These are phyloP conservation scores for Megacollybia marginata DNA, from an alignment of 768 basidiomycete species.

Conservation along the genomic window DNA sequence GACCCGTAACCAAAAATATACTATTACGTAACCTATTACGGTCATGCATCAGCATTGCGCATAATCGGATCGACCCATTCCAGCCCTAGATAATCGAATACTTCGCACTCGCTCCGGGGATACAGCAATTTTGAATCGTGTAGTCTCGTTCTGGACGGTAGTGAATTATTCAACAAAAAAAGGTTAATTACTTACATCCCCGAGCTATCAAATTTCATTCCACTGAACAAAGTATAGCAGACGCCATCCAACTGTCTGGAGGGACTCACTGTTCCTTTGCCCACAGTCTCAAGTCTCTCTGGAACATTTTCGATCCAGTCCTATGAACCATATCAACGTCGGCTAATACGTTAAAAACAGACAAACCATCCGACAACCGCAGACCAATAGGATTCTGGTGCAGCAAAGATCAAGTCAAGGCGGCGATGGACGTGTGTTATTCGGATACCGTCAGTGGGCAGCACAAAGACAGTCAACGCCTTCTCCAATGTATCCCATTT, in stretches of 20 bases:
- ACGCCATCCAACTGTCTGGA: background rate
- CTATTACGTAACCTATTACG: background rate
- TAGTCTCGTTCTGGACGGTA: conserved; percentile 42
- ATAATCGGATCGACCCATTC: conserved; percentile 63
- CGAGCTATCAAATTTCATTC: conserved; percentile 79
- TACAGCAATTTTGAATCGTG: conserved; percentile 54
- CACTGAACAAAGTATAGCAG: conserved; percentile 30
- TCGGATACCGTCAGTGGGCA: conserved; percentile 36
- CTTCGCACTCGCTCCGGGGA: conserved; percentile 62
- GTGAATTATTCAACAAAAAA: background rate
- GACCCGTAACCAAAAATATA: background rate
- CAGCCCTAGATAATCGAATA: conserved; percentile 65
- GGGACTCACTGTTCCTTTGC: conserved; percentile 51
- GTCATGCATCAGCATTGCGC: conserved; percentile 54
- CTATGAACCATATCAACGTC: conserved; percentile 23
- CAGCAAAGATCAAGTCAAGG: conserved; percentile 79
- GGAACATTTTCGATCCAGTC: conserved; percentile 88
- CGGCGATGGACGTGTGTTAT: conserved; percentile 45
- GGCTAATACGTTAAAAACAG: background rate
- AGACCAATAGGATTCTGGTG: conserved; percentile 76
- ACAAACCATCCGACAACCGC: conserved; percentile 82
- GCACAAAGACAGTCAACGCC: conserved; percentile 69
- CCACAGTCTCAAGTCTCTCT: conserved; percentile 74
- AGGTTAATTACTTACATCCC: conserved; percentile 50
- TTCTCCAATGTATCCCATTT: conserved; percentile 83